Evolutionary conservation across 2,329 filamentous ascomycete genomes (phyloP), one percentile per base, ranked within the genome.

Genomic region (Zalaria obscura): DNA sequence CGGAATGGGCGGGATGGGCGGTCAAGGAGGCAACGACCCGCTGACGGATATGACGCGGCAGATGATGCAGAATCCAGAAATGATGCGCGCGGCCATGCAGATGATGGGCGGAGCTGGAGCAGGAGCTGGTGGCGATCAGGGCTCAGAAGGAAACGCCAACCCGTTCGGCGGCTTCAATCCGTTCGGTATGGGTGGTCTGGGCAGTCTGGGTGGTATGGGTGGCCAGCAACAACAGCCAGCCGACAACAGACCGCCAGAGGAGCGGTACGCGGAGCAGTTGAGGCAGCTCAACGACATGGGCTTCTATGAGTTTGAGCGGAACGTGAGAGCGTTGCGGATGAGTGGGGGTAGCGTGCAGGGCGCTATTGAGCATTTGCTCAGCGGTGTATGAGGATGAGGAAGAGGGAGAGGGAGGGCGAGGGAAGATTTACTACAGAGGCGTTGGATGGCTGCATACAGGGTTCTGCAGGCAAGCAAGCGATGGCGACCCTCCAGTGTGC

Each of bases 221-320:
- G 49, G 48, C 11, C 49, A 52, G 37, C 58, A 72, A 2, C 61
- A 73, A 8, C 64, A 74, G 11, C 82, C 86, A 4, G 63, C 73
- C 3, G 91, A 98, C 63, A 93, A 73, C 55, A 75, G 89, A 47
- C 88, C 91, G 4, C 89, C 91, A 0, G 91, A 98, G 68, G 91
- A 96, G 63, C 72, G 85, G 45, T 98, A 94, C 53, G 87, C 83
- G 3, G 79, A 84, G 28, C 89, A 98, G 63, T 69, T 98, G 39
- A 73, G 86, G 45, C 87, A 96, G 64, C 67, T 98, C 47, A 98
- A 98, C 60, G 91, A 96, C 50, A 98, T 98, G 91, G 91, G 91
- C 3, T 98, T 98, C 65, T 94, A 78, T 58, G 88, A 98, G 57
- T 98, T 96, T 56, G 89, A 98, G 40, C 70, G 83, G 51, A 98